Evolutionary conservation across 2,329 filamentous ascomycete species (phyloP).

Genomic region (Ceratocystis eucalypticola): DNA sequence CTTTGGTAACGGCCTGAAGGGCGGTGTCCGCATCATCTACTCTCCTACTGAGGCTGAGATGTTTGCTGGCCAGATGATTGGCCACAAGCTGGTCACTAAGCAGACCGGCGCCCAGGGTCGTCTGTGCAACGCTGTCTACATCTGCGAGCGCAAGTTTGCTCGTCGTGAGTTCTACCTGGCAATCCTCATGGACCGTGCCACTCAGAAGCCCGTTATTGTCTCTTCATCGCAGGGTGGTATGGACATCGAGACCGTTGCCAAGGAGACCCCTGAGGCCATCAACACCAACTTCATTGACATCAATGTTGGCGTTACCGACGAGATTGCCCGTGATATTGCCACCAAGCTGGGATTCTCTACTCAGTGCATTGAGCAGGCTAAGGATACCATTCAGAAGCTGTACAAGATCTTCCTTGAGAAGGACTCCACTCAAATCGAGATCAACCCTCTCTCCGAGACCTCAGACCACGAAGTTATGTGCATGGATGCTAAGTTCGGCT

Average conservation of each 20-base stretch:
- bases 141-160: conserved; percentile 99
- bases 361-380: conserved; percentile 91
- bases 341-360: conserved; percentile 92
- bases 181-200: conserved; percentile 90
- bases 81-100: conserved; percentile 98
- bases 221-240: conserved; percentile 97
- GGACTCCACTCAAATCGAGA: conserved; percentile 98
- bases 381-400: conserved; percentile 93
- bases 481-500: conserved; percentile 98
- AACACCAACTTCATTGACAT: conserved; percentile 89
- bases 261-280: conserved; percentile 94
- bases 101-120: conserved; percentile 90
- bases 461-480: conserved; percentile 95
- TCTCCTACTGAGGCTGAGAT: conserved; percentile 92
- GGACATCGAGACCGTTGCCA: conserved; percentile 97
- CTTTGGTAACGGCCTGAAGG: conserved; percentile 98
- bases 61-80: conserved; percentile 99
- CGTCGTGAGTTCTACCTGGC: conserved; percentile 98
- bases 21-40: conserved; percentile 97
- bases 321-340: conserved; percentile 81
- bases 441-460: conserved; percentile 97
- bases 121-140: conserved; percentile 94
- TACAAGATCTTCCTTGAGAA: conserved; percentile 98
- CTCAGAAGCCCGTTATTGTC: conserved; percentile 87
- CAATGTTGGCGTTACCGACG: conserved; percentile 86